Conservation (phyloP, 768 basidiomycete genomes). For the Russula olivacea region DNA sequence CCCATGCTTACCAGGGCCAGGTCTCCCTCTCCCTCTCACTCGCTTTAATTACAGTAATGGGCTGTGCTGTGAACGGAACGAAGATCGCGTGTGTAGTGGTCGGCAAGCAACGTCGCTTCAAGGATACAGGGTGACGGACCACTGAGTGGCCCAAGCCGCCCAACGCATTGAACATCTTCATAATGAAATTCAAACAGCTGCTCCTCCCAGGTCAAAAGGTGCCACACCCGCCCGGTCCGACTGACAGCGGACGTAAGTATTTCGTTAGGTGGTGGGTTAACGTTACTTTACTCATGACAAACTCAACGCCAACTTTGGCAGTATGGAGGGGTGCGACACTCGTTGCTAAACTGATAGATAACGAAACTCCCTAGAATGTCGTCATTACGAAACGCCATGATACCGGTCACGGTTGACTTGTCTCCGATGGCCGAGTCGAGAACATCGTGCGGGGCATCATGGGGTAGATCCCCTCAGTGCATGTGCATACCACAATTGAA, state of each 20-base stretch:
- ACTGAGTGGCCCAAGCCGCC: background rate
- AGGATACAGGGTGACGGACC: slow-evolving; percentile 2
- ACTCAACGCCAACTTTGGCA: background rate
- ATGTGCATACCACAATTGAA: too few species aligned
- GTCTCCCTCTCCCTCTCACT: background rate
- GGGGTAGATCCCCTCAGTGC: background rate
- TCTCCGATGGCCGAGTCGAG: background rate
- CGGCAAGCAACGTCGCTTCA: background rate
- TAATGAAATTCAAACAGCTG: background rate
- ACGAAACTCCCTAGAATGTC: background rate
- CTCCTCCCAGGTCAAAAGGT: too few species aligned
- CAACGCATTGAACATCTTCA: too few species aligned
- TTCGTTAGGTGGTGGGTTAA: background rate
- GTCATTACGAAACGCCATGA: background rate
- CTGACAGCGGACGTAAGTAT: background rate
- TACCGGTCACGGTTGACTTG: background rate
- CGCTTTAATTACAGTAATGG: background rate
- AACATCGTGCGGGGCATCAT: background rate
- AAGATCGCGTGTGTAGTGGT: background rate
- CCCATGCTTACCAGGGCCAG: background rate
- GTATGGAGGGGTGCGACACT: background rate
- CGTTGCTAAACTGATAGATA: background rate
- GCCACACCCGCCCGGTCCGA: background rate
- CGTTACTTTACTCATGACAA: background rate
- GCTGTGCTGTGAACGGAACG: background rate